phyloP scores from a whole-genome alignment of 1,284 basidiomycete genomes.

The Ceratobasidium sp. region DNA sequence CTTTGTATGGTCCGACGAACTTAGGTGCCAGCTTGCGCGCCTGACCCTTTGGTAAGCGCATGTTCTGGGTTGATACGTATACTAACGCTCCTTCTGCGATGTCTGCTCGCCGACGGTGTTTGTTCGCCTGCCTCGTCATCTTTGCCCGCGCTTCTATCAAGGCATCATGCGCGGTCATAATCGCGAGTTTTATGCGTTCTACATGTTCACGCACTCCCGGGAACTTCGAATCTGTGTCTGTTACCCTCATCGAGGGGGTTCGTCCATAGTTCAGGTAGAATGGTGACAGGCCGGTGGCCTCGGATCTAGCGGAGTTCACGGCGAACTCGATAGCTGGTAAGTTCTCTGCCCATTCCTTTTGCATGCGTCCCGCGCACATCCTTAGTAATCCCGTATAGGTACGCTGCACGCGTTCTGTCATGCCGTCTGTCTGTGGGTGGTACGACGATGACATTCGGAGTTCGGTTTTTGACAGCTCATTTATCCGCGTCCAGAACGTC shows the following conservation, averaged over 20 bases:
- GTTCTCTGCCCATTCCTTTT: constrained; percentile 51
- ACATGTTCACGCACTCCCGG: constrained; percentile 49
- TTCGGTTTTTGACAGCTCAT: constrained; percentile 49
- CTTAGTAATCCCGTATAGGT: constrained; percentile 51
- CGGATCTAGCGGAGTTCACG: constrained; percentile 55
- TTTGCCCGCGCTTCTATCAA: constrained; percentile 54
- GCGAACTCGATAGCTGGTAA: constrained; percentile 53
- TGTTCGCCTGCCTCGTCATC: constrained; percentile 55
- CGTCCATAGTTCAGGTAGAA: constrained; percentile 59
- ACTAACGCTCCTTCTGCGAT: constrained; percentile 52
- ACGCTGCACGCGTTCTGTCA: constrained; percentile 45
- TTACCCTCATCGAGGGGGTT: constrained; percentile 51
- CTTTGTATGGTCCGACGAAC: constrained; percentile 56
- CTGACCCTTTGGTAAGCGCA: constrained; percentile 54
- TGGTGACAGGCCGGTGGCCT: constrained; percentile 57
- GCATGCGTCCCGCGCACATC: constrained; percentile 35
- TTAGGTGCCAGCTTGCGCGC: constrained; percentile 45
- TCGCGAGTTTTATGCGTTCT: constrained; percentile 25
- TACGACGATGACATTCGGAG: constrained; percentile 52
- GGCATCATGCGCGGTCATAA: constrained; percentile 53
- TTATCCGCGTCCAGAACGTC: constrained; percentile 50
- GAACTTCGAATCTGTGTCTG: constrained; percentile 40
- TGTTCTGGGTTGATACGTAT: constrained; percentile 56
- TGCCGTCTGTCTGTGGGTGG: constrained; percentile 53
- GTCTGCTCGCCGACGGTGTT: constrained; percentile 46